A percentile compares a stretch with the other conserved stretches of the same genome.
phyloP scores from a whole-genome alignment of 2,329 filamentous ascomycete species.

The Pseudogymnoascus sp. region DNA sequence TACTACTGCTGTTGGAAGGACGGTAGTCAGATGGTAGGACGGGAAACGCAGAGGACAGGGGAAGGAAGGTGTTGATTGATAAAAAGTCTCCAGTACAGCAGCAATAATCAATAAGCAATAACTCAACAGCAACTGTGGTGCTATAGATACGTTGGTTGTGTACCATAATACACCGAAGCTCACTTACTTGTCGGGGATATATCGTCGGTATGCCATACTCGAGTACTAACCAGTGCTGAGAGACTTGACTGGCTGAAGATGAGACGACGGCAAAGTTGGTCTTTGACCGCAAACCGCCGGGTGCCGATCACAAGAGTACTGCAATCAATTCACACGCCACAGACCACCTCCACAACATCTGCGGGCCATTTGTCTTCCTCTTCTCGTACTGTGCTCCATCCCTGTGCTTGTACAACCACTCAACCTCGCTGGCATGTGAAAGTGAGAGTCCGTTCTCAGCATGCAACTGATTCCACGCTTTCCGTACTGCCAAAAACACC shows the following conservation, averaged over 20 bases:
- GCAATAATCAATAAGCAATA: background rate
- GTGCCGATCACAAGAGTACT: background rate
- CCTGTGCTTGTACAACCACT: background rate
- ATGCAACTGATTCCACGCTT: background rate
- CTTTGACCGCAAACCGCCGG: background rate
- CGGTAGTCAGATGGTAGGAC: background rate
- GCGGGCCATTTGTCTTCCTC: background rate
- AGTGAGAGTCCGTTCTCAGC: background rate
- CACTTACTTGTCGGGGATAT: background rate
- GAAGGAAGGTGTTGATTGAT: background rate
- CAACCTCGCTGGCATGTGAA: background rate
- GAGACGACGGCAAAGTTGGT: background rate
- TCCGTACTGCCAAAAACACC: background rate
- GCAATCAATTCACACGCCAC: background rate
- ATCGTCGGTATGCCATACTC: background rate
- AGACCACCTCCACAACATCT: background rate
- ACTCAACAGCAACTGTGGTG: background rate
- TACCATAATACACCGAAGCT: background rate
- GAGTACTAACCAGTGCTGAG: background rate
- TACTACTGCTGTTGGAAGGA: background rate
- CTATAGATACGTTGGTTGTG: background rate
- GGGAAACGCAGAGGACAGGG: background rate
- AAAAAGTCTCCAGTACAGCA: background rate
- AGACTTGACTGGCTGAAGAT: constrained; percentile 1
- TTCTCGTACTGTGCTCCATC: background rate